Conservation (phyloP, 257 asterid genomes). For the Avicennia marina region DNA sequence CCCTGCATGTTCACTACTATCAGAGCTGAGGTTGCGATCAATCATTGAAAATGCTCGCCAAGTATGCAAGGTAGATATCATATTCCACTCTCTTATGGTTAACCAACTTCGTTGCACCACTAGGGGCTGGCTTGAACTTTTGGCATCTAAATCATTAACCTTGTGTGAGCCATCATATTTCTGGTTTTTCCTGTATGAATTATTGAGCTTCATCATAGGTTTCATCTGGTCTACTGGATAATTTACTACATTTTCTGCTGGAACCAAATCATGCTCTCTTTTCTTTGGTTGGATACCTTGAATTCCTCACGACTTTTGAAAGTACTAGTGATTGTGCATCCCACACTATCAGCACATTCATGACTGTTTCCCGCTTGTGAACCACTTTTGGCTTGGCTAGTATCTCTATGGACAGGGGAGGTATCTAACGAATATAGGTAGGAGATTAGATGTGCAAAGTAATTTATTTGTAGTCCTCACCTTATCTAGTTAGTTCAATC, state of each 20-base stretch:
- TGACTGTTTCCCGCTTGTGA: background rate
- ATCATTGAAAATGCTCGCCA: constrained; percentile 43
- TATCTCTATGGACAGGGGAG: constrained; percentile 2
- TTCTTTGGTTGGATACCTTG: background rate
- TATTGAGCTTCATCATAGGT: background rate
- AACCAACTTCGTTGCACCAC: no score
- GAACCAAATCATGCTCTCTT: no score
- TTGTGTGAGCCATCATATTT: background rate
- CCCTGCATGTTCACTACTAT: constrained; percentile 26
- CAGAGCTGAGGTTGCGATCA: constrained; percentile 37
- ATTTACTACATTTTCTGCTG: background rate
- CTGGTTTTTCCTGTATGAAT: background rate
- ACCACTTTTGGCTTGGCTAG: background rate
- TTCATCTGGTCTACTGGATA: background rate
- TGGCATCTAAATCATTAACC: background rate
- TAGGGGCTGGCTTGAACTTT: background rate
- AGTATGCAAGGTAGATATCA: constrained; percentile 29
- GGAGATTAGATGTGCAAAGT: constrained; percentile 24
- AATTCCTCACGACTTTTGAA: background rate
- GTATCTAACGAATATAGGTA: constrained; percentile 5
- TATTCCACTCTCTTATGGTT: background rate
- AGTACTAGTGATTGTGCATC: background rate
- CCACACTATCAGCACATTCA: background rate
- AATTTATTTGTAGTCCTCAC: constrained; percentile 20
- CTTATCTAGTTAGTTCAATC: background rate